Evolutionary conservation across 139 green algal species (phyloP), one percentile per base, ranked within the genome.

Genomic region (Desmodesmus armatus): DNA sequence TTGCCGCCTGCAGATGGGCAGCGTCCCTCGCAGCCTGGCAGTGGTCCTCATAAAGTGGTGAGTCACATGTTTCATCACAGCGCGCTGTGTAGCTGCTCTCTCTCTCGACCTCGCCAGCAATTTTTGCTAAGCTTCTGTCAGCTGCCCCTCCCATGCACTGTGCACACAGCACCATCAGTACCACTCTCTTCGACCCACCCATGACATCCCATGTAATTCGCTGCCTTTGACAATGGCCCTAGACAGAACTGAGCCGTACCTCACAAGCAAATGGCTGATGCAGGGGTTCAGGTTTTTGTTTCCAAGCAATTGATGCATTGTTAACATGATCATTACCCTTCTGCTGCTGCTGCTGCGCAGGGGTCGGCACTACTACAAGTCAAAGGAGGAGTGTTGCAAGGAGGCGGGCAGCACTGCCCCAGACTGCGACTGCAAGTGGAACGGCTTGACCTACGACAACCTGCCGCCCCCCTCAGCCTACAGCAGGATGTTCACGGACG

Each of bases 361-460:
- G 76, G 33, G 27, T 37, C 53, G 76, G 25, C 31, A 82, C 37
- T 71, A 82, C 33, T 82, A 82, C 55, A 71, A 71, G 17, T 58
- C 37, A 23, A 82, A 82, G 41, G 53, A 82, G 6, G 37, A 71
- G 21, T 82, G 76, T 25, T 82, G 76, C 43, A 13, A 37, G 37
- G 76, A 71, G 35, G 23, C 55, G 37, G 39, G 29, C 40, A 72
- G 72, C 39, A n/a, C n/a, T n/a, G 3, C 5, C 0, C 37, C 35
- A 27, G 55, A 37, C 33, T 82, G 76, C 37, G 76, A 82, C 39
- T 82, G 76, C 76, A 71, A 43, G 4, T 82, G 76, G 76, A 13
- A 7, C 7, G n/a, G 23, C 2, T 37, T 53, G 3, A 60, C 53
- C 13, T 82, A 29, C 2, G 76, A 82, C 37, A 58, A 55, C 25